A percentile compares a stretch with the other conserved stretches of the same genome.
Conservation (phyloP, 257 asterid genomes). For the Fraxinus anomala region DNA sequence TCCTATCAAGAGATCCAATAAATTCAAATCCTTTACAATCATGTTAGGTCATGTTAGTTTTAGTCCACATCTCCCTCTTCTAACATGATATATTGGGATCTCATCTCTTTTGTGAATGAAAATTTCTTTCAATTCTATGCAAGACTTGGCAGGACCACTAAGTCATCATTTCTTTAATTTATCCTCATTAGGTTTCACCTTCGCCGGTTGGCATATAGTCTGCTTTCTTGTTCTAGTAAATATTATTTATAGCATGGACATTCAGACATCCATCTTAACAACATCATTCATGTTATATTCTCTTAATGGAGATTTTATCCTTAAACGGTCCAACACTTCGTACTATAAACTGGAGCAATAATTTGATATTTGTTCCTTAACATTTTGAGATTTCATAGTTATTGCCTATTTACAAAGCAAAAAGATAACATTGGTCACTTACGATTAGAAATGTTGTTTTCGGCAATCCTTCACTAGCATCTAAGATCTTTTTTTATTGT, state of each 20-base stretch:
- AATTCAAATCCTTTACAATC: background rate
- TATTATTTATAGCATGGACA: too few relatives aligned
- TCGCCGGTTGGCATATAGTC: background rate
- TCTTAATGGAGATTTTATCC: background rate
- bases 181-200: background rate
- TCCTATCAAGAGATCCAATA: background rate
- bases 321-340: background rate
- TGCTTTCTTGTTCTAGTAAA: too few relatives aligned
- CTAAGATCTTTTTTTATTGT: constrained; percentile 14
- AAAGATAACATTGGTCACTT: constrained; percentile 4
- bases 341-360: background rate
- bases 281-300: background rate
- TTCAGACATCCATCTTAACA: background rate
- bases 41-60: background rate
- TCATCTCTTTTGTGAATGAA: background rate
- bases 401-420: constrained; percentile 12
- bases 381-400: constrained; percentile 5
- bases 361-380: background rate
- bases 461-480: constrained; percentile 5
- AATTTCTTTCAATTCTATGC: background rate
- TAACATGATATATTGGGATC: background rate
- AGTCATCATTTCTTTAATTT: background rate
- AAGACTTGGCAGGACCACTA: background rate
- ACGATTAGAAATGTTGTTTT: constrained; percentile 4
- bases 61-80: background rate